Evolutionary conservation across 345 rosid genomes (phyloP), one percentile per base, ranked within the genome.

Genomic region (Pistacia vera): DNA sequence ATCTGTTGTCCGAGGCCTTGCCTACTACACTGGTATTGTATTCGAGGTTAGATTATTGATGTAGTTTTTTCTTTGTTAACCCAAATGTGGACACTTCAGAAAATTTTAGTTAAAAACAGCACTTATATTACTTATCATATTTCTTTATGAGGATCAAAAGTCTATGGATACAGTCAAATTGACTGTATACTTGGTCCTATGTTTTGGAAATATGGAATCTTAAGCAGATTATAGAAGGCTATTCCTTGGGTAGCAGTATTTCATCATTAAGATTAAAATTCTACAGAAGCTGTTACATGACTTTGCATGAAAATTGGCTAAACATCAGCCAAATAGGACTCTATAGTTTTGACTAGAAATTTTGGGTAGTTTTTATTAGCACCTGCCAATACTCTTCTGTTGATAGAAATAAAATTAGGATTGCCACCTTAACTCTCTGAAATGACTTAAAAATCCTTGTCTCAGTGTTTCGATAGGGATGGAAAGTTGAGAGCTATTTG

Each of bases 1-100:
- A 73, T 95, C 99, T 38, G 82, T 93, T 77, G 99, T 95, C 38
- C 97, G 99, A 48, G 99, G 99, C 77, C 97, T 93, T 72, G 94
- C 99, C 72, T 95, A 95, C 88, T 93, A 95, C 87, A 95, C 99
- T 57, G 97, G 98, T 68, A 88, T 95, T 61, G 99, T 95, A 55
- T 95, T 95, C 22, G 99, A 95, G 99, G 99, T 95, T 75, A 87
- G 89, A 72, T 25, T 75, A 72, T 18, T 77, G 59, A 74, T 64
- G 49, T 71, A 14, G 18, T 41, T 61, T 30, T 30, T 61, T 30
- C 33, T 38, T 70, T 63, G 54, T 10, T 48, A 12, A 52, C 33
- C 11, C n/a, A 16, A 36, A 44, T 60, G 11, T 58, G 61, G 54
- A 17, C 14, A 18, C 11, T 67, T 16, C 17, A 55, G 71, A 64